Percentiles rank a stretch among this genome's conserved stretches.
phyloP scores from a whole-genome alignment of 768 basidiomycete genomes.

The Auriscalpium vulgare region DNA sequence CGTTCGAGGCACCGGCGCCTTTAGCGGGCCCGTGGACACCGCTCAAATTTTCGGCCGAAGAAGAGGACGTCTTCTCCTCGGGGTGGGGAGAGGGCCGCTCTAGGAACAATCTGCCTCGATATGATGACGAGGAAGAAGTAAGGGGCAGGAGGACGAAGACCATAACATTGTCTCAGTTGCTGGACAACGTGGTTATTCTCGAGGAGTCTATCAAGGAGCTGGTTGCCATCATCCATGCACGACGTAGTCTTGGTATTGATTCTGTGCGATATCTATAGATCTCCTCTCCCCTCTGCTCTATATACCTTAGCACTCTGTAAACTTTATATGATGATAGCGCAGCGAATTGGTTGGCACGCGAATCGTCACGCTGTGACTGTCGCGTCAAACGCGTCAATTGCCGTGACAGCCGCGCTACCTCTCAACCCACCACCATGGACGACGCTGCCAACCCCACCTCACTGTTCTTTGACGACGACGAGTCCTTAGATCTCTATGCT shows the following conservation, averaged over 20 bases:
- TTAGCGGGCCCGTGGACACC: constrained; percentile 59
- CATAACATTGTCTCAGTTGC: constrained; percentile 72
- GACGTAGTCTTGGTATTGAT: constrained; percentile 80
- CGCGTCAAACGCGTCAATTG: too few species aligned
- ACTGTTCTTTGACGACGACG: constrained; percentile 72
- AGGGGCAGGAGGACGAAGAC: constrained; percentile 25
- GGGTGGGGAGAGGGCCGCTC: constrained; percentile 37
- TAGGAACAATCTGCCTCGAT: not conserved
- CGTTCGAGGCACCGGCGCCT: constrained; percentile 56
- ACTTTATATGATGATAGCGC: too few species aligned
- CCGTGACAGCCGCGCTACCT: not conserved
- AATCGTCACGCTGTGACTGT: too few species aligned
- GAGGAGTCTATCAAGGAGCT: constrained; percentile 96
- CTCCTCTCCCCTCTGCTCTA: not conserved
- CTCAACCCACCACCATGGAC: constrained; percentile 41
- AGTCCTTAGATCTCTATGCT: constrained; percentile 68
- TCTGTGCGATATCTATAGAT: constrained; percentile 60
- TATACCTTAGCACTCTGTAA: not conserved
- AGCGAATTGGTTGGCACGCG: too few species aligned
- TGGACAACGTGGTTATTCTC: constrained; percentile 91
- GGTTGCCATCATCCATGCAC: constrained; percentile 75
- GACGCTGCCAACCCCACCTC: constrained; percentile 55
- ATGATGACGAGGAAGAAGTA: constrained; percentile 22
- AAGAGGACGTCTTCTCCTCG: constrained; percentile 65
- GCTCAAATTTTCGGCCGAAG: constrained; percentile 45